Percentiles rank a stretch among this genome's conserved stretches.
Evolutionary conservation across 805 yeast species (phyloP).

Genomic region (Debaryomyces maramus): DNA sequence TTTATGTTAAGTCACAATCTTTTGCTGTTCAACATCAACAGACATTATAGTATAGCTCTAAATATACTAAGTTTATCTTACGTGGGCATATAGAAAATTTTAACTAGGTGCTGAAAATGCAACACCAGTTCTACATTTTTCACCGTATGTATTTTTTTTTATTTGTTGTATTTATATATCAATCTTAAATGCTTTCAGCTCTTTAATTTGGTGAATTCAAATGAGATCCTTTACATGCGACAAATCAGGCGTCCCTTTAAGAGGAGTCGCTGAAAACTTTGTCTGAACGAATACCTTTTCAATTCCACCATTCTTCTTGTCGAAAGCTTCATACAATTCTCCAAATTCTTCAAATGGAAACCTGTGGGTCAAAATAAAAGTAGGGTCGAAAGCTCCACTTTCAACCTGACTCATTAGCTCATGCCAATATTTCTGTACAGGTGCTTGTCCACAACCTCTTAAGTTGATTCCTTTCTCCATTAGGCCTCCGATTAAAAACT

Average conservation of each 20-base stretch:
- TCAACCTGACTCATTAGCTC: background rate
- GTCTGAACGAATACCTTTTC: background rate
- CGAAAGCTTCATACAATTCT: background rate
- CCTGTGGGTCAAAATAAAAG: background rate
- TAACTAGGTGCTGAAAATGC: too few relatives aligned
- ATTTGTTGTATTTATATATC: too few relatives aligned
- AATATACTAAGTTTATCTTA: too few relatives aligned
- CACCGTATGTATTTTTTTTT: too few relatives aligned
- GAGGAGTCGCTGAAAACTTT: background rate
- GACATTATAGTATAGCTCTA: too few relatives aligned
- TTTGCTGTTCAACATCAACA: too few relatives aligned
- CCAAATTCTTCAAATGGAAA: background rate
- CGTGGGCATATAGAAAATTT: too few relatives aligned
- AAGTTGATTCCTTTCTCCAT: background rate
- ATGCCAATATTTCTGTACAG: background rate
- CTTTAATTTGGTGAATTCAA: too few relatives aligned
- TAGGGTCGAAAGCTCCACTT: background rate
- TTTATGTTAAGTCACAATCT: too few relatives aligned
- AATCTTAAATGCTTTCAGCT: too few relatives aligned
- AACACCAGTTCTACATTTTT: too few relatives aligned
- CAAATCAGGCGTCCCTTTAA: background rate
- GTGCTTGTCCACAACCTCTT: background rate
- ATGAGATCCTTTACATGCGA: background rate
- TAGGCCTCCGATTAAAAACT: background rate
- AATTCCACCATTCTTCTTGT: constrained; percentile 8